Conservation (phyloP, 768 basidiomycete genomes). For the Hydnomerulius pinastri region DNA sequence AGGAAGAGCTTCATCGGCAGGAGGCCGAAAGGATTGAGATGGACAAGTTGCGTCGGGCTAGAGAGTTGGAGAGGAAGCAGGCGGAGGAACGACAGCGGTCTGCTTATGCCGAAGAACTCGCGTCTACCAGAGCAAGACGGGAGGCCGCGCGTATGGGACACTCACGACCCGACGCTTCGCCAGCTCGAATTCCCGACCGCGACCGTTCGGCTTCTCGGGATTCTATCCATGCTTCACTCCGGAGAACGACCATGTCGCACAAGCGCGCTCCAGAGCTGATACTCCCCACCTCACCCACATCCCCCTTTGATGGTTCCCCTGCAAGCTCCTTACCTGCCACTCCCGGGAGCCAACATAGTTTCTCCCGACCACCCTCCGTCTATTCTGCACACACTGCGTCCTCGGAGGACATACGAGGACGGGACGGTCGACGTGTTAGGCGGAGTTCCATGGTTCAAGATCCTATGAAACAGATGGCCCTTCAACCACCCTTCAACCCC, state of each 20-base stretch:
- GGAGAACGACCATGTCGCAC: conserved; percentile 36
- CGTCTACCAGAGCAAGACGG: conserved; percentile 59
- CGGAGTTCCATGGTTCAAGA: conserved; percentile 44
- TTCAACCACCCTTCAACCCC: conserved; percentile 29
- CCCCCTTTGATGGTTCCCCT: conserved; percentile 48
- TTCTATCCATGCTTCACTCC: conserved; percentile 30
- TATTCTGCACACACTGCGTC: conserved; percentile 57
- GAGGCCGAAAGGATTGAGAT: conserved; percentile 48
- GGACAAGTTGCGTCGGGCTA: conserved; percentile 52
- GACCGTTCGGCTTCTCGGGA: conserved; percentile 41
- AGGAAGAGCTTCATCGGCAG: conserved; percentile 46
- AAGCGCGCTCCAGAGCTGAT: conserved; percentile 49
- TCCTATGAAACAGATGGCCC: conserved; percentile 30
- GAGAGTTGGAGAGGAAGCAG: conserved; percentile 31
- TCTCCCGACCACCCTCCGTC: conserved; percentile 56
- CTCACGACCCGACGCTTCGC: conserved; percentile 21
- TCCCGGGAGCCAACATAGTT: conserved; percentile 37
- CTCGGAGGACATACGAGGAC: conserved; percentile 53
- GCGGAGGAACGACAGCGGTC: conserved; percentile 56
- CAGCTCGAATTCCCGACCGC: conserved; percentile 23
- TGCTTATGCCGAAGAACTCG: conserved; percentile 58
- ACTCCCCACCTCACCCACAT: conserved; percentile 34
- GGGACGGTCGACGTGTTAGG: conserved; percentile 38
- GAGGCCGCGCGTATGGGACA: conserved; percentile 56
- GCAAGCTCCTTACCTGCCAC: conserved; percentile 47